These are phyloP conservation scores for Chlamydomonas reinhardtii DNA, from an alignment of 163 green algal species.

Conservation along the genomic window DNA sequence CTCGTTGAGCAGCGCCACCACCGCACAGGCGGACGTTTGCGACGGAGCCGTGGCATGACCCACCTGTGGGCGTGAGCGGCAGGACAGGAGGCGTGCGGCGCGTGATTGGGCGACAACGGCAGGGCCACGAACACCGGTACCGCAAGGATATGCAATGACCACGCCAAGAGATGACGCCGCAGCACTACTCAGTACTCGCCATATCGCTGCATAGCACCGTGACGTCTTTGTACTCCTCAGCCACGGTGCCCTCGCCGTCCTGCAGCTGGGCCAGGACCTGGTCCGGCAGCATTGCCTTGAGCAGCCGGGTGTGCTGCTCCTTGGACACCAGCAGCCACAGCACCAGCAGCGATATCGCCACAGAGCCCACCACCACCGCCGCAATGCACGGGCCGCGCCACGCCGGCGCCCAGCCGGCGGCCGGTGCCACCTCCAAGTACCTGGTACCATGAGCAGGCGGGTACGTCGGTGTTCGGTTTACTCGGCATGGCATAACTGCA, in stretches of 20 bases:
- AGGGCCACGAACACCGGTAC: too few species aligned
- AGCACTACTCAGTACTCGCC: too few species aligned
- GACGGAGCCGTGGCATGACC: too few species aligned
- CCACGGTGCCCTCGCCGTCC: not conserved
- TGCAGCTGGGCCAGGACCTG: slow-evolving; percentile 35
- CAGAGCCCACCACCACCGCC: slow-evolving; percentile 16
- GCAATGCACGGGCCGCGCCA: slow-evolving; percentile 26
- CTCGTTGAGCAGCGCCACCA: slow-evolving; percentile 43
- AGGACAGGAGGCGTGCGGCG: not conserved
- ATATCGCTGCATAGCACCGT: not conserved
- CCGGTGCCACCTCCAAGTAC: slow-evolving; percentile 21
- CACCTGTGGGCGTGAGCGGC: too few species aligned
- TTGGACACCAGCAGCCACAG: slow-evolving; percentile 21
- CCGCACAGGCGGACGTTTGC: not conserved
- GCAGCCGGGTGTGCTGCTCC: slow-evolving; percentile 28
- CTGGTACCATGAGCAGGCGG: too few species aligned
- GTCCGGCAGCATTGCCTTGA: slow-evolving; percentile 26
- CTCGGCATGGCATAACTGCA: too few species aligned
- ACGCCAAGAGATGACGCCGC: too few species aligned
- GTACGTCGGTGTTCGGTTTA: too few species aligned
- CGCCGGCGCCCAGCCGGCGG: slow-evolving; percentile 3
- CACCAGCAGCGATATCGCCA: slow-evolving; percentile 14
- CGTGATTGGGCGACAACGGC: too few species aligned
- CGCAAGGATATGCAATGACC: too few species aligned
- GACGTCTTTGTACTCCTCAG: not conserved